Evolutionary conservation across 1,284 basidiomycete genomes (phyloP), one percentile per base, ranked within the genome.

Genomic region (Microbotryum saponariae): DNA sequence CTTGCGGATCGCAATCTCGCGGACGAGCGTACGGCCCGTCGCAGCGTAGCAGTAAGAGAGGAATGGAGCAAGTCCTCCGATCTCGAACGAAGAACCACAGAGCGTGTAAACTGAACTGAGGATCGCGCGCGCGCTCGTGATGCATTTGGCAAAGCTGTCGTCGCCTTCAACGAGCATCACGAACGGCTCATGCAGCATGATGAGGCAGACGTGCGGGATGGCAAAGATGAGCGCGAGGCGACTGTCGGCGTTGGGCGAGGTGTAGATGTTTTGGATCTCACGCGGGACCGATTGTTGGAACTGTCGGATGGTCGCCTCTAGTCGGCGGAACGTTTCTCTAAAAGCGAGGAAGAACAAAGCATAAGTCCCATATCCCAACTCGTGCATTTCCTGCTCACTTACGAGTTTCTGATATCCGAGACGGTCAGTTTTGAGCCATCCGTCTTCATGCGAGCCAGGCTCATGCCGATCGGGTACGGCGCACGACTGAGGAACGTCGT

Each of bases 161-260:
- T 61, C 54, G 2, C 44, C 50, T 10, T 55, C 56, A 20, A 45
- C 37, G 7, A 56, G 29, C 16, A 59, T 55, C 45, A 64, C 61
- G 55, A 67, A 71, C 20, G 70, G 65, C 53, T 72, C 71, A 54
- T 72, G 71, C 29, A 72, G 58, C 10, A 71, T 54, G 51, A 72
- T 67, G 14, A 57, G 67, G 12, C 58, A 21, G 4, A 51, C 53
- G 42, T 68, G 66, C 14, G 65, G 57, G 8, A 72, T 54, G 16
- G 64, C 64, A 27, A 64, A 64, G 14, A 71, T 55, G 47, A 70
- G 62, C 53, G 44, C 58, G 18, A 64, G 51, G 16, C 65, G 50
- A 16, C 44, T 51, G 46, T 67, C 60, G 29, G 31, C 46, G 16
- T 31, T 59, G 20, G 52, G 20, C 29, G 14, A 25, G 1, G 51